Evolutionary conservation across 495 filamentous ascomycete species (phyloP).

Genomic region (Lasiosphaeria ovina): DNA sequence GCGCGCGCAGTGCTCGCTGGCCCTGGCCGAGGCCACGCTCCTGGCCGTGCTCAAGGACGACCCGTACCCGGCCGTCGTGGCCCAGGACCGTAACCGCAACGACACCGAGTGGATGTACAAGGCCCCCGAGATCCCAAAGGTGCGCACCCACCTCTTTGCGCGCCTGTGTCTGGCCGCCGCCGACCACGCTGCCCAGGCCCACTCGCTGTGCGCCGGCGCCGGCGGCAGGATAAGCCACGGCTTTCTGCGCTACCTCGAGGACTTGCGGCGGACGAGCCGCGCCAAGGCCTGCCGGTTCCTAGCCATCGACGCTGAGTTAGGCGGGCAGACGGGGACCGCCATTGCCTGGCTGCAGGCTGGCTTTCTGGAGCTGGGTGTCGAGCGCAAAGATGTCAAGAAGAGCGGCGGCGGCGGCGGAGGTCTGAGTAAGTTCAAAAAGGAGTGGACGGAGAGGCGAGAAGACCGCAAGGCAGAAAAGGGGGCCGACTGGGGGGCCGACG

Average conservation of each 20-base stretch:
- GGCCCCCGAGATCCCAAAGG: constrained; percentile 79
- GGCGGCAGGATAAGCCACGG: constrained; percentile 56
- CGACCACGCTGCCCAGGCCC: constrained; percentile 64
- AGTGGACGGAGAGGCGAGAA: constrained; percentile 65
- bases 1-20: constrained; percentile 68
- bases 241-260: constrained; percentile 68
- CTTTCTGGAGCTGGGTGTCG: constrained; percentile 65
- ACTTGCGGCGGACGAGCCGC: constrained; percentile 67
- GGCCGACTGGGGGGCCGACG: constrained; percentile 75
- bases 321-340: constrained; percentile 72
- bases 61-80: constrained; percentile 76
- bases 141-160: constrained; percentile 82
- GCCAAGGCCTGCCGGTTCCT: constrained; percentile 88
- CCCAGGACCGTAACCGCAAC: constrained; percentile 71
- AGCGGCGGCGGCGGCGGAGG: constrained; percentile 35
- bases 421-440: constrained; percentile 68
- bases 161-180: constrained; percentile 77
- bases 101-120: constrained; percentile 93
- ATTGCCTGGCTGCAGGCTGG: constrained; percentile 82
- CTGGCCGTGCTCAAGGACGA: constrained; percentile 90
- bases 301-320: constrained; percentile 81
- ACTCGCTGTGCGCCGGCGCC: constrained; percentile 45
- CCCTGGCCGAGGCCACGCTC: constrained; percentile 84
- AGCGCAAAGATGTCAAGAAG: constrained; percentile 43
- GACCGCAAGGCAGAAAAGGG: constrained; percentile 68